phyloP scores from a whole-genome alignment of 2,329 filamentous ascomycete species.

The Fusarium sublunatum region DNA sequence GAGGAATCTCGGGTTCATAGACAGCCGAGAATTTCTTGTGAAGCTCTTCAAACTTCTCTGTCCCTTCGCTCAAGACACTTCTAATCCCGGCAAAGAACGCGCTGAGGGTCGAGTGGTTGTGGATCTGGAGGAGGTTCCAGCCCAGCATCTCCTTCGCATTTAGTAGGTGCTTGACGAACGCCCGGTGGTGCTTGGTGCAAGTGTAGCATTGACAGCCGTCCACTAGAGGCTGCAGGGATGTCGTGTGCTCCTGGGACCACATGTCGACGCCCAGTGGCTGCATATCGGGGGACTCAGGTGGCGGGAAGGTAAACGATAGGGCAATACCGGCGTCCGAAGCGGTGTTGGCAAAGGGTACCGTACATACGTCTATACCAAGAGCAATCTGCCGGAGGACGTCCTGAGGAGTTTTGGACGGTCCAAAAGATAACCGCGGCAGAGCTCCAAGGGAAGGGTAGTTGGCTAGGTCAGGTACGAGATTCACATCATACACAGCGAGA shows the following conservation, averaged over 20 bases:
- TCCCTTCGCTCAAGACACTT: slow-evolving; percentile 67
- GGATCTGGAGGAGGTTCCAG: slow-evolving; percentile 91
- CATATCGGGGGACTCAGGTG: slow-evolving; percentile 37
- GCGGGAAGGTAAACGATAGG: slow-evolving; percentile 80
- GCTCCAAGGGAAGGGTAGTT: slow-evolving; percentile 63
- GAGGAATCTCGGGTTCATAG: slow-evolving; percentile 79
- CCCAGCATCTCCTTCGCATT: slow-evolving; percentile 95
- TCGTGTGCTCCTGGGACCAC: slow-evolving; percentile 73
- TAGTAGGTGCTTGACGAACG: slow-evolving; percentile 89
- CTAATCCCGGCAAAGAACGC: slow-evolving; percentile 80
- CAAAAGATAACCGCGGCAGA: slow-evolving; percentile 80
- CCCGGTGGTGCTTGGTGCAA: slow-evolving; percentile 84
- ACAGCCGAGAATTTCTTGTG: slow-evolving; percentile 55
- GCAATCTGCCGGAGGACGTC: slow-evolving; percentile 80
- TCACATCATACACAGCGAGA: slow-evolving; percentile 82
- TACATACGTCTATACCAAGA: slow-evolving; percentile 83
- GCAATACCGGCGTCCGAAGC: slow-evolving; percentile 88
- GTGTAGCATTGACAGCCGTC: slow-evolving; percentile 81
- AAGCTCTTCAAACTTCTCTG: slow-evolving; percentile 68
- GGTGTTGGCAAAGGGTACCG: slow-evolving; percentile 77
- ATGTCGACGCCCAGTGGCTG: slow-evolving; percentile 79
- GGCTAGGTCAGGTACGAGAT: slow-evolving; percentile 73
- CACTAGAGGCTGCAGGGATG: slow-evolving; percentile 71
- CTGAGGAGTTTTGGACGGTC: slow-evolving; percentile 76
- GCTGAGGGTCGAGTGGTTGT: slow-evolving; percentile 82